Base-by-base conservation (phyloP, 2,329 filamentous ascomycete species). In the Verticillium isaacii region DNA sequence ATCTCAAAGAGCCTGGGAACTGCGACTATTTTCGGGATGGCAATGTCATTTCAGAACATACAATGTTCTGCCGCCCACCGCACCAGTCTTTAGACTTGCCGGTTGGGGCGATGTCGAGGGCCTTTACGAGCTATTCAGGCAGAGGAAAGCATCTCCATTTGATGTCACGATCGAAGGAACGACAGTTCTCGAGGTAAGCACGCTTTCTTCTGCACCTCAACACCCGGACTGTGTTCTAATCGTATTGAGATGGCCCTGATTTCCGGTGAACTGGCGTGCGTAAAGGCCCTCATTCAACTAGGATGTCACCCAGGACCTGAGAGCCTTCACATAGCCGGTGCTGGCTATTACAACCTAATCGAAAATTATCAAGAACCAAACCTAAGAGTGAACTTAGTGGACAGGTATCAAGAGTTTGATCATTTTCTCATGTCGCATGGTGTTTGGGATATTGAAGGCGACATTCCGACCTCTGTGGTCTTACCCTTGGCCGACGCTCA, bases 31-130 rank as follows among this genome's bases (percentile, higher is more conserved):
- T 3, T n/a, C 45, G 0, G 62, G 62, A 0, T 64, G 60, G 57
- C 54, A 62, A 7, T 4, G 37, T 2, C 58, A 12, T 15, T 56
- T 64, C 2, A 32, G 36, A 52, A 23, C 37, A 2, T 64, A 58
- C 57, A 56, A 32, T 12, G n/a, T 29, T 2, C 36, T 58, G 2
- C 23, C n/a, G 0, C 0, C 1, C 2, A 5, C 5, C 5, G 8
- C 52, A 1, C 17, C 17, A 1, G 58, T 58, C 3, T 61, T 61
- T 17, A 0, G 0, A 0, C 36, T 14, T 3, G 15, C 19, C 0
- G 8, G 9, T 9, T 3, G 4, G 5, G 41, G 41, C 19, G 41
- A 50, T 3, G 5, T 25, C 8, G 5, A 50, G 9, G n/a, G 7
- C 19, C 19, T 50, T 0, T n/a, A 23, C 8, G 17, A 3, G 19